Conservation (phyloP, 2,329 filamentous ascomycete genomes). For the Fusarium chuoi region DNA sequence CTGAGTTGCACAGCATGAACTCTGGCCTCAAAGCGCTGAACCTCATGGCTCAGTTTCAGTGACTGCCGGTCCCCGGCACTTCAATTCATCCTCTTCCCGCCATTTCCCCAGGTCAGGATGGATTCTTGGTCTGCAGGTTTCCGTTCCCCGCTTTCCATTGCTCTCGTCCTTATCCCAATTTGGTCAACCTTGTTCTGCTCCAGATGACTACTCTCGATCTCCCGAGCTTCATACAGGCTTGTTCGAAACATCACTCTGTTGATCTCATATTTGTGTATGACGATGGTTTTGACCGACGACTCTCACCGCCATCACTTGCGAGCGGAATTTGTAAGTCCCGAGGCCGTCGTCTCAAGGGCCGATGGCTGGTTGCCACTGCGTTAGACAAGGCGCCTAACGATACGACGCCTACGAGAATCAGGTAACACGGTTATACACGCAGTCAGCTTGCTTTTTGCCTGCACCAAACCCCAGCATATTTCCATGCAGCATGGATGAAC, state of each 20-base stretch:
- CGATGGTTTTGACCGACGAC: neutral
- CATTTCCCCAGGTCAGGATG: conserved; percentile 1
- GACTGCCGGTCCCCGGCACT: conserved; percentile 16
- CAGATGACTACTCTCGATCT: neutral
- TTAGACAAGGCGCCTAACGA: conserved; percentile 10
- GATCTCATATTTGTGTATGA: neutral
- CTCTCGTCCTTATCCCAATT: neutral
- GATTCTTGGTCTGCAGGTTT: neutral
- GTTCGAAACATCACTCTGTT: neutral
- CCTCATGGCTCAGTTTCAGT: neutral
- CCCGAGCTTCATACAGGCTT: neutral
- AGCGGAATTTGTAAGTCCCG: neutral
- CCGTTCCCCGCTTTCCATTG: neutral
- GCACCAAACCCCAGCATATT: neutral
- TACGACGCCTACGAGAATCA: neutral
- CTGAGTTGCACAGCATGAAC: conserved; percentile 1
- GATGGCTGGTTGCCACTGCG: conserved; percentile 14
- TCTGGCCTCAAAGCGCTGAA: neutral
- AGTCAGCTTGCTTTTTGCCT: neutral
- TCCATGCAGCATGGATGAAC: conserved; percentile 3
- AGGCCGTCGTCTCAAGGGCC: neutral
- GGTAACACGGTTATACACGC: neutral
- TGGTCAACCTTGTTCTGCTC: neutral
- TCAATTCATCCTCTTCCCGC: neutral
- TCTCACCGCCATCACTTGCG: conserved; percentile 11